Conservation (phyloP, 805 yeast genomes). For the Kluyveromyces lactis region DNA sequence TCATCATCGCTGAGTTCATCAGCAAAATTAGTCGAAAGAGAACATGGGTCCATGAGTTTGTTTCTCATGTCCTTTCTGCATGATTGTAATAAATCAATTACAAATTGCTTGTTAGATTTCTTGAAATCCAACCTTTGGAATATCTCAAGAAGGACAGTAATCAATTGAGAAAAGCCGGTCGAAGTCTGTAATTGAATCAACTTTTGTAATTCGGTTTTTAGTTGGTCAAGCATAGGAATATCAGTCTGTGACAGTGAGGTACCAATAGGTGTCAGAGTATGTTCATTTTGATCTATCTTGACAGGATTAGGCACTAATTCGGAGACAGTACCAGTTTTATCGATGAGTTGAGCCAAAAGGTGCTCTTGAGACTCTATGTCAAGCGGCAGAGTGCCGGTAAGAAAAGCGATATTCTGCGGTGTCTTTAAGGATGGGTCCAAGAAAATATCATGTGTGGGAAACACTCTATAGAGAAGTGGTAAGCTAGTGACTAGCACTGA, state of each 20-base stretch:
- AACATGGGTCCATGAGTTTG: neutral
- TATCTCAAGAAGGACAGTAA: slow-evolving; percentile 18
- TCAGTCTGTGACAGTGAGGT: too few relatives aligned
- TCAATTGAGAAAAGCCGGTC: slow-evolving; percentile 19
- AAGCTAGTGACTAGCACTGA: slow-evolving; percentile 17
- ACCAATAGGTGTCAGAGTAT: too few relatives aligned
- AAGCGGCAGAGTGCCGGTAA: slow-evolving; percentile 9
- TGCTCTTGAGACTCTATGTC: neutral
- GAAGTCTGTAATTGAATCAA: slow-evolving; percentile 23
- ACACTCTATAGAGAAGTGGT: slow-evolving; percentile 21
- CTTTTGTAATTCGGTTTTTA: slow-evolving; percentile 4
- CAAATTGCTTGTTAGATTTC: slow-evolving; percentile 18
- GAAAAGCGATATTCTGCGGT: slow-evolving; percentile 18
- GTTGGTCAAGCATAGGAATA: neutral
- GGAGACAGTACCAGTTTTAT: neutral
- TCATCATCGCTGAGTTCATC: neutral
- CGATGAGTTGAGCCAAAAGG: neutral
- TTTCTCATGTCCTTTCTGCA: slow-evolving; percentile 1
- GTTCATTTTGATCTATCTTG: neutral
- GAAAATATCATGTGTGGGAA: slow-evolving; percentile 27
- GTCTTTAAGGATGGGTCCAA: slow-evolving; percentile 17
- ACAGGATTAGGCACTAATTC: neutral
- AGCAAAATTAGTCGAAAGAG: neutral
- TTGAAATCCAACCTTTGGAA: slow-evolving; percentile 24
- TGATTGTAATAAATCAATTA: slow-evolving; percentile 17